These are phyloP conservation scores for Yamagishiella unicocca DNA, from an alignment of 139 green algal genomes.

Conservation along the genomic window DNA sequence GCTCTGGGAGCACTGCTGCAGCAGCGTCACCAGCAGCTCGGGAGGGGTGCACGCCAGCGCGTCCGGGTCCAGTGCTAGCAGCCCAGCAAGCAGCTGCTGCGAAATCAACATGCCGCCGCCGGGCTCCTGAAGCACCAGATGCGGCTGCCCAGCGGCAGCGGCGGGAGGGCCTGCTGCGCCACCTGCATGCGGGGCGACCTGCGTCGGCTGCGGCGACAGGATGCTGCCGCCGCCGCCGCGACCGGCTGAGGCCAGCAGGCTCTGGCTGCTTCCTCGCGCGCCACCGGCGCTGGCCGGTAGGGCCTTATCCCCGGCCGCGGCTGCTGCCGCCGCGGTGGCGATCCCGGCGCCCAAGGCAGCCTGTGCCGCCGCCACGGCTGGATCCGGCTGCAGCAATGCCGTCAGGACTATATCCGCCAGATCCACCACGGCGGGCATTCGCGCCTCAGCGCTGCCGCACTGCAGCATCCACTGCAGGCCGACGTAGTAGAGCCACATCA, in stretches of 20 bases:
- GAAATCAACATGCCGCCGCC: slow-evolving; percentile 40
- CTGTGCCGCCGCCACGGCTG: background rate
- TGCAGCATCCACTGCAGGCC: slow-evolving; percentile 55
- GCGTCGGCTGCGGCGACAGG: background rate
- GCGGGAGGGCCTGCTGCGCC: background rate
- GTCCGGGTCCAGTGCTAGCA: slow-evolving; percentile 28
- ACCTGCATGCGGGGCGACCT: background rate
- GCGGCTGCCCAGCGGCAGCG: background rate
- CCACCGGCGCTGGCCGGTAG: background rate
- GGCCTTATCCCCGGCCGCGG: background rate
- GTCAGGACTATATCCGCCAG: slow-evolving; percentile 47
- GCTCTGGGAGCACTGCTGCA: slow-evolving; percentile 33
- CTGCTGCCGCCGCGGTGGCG: background rate
- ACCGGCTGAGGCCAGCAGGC: background rate
- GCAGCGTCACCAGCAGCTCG: slow-evolving; percentile 49
- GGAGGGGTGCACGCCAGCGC: slow-evolving; percentile 37
- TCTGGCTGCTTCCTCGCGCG: background rate
- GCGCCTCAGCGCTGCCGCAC: slow-evolving; percentile 7
- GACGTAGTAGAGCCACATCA: slow-evolving; percentile 46
- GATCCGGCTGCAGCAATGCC: slow-evolving; percentile 22
- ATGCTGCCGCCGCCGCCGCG: background rate
- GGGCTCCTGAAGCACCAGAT: background rate
- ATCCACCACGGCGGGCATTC: slow-evolving; percentile 29
- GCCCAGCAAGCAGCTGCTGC: slow-evolving; percentile 40
- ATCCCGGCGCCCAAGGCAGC: background rate